A percentile compares a stretch with the other conserved stretches of the same genome.
Evolutionary conservation across 2,329 filamentous ascomycete species (phyloP).

Genomic region (Xylariaceae sp.): DNA sequence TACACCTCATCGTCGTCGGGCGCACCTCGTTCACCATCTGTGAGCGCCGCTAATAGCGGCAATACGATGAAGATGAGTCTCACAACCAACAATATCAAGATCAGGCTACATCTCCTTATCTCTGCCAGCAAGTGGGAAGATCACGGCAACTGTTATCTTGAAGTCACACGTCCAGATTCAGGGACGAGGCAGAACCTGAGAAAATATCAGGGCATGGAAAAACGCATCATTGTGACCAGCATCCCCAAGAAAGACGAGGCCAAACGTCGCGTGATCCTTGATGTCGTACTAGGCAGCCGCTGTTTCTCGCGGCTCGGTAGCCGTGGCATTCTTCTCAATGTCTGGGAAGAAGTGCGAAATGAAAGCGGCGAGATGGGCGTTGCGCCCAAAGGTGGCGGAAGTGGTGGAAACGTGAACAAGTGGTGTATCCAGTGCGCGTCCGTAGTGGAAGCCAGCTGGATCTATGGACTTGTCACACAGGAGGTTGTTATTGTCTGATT

Average conservation of each 20-base stretch:
- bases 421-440: conserved; percentile 63
- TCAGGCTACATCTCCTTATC: conserved; percentile 80
- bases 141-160: conserved; percentile 78
- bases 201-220: conserved; percentile 68
- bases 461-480: conserved; percentile 55
- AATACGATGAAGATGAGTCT: conserved; percentile 49
- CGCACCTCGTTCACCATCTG: conserved; percentile 56
- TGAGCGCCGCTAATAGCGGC: conserved; percentile 52
- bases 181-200: conserved; percentile 58
- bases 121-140: conserved; percentile 83
- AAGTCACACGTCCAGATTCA: conserved; percentile 72
- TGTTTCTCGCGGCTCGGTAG: conserved; percentile 82
- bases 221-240: conserved; percentile 76
- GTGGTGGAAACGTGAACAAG: conserved; percentile 55
- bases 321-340: conserved; percentile 82
- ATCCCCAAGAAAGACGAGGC: conserved; percentile 62
- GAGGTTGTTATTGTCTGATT: conserved; percentile 45
- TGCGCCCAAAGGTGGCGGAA: conserved; percentile 50
- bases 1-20: conserved; percentile 58
- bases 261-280: conserved; percentile 58
- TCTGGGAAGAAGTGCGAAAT: conserved; percentile 76
- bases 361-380: conserved; percentile 55
- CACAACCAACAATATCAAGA: conserved; percentile 77
- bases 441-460: conserved; percentile 53
- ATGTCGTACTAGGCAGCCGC: conserved; percentile 79